Conservation (phyloP, 345 rosid species). For the Heritiera fomes region DNA sequence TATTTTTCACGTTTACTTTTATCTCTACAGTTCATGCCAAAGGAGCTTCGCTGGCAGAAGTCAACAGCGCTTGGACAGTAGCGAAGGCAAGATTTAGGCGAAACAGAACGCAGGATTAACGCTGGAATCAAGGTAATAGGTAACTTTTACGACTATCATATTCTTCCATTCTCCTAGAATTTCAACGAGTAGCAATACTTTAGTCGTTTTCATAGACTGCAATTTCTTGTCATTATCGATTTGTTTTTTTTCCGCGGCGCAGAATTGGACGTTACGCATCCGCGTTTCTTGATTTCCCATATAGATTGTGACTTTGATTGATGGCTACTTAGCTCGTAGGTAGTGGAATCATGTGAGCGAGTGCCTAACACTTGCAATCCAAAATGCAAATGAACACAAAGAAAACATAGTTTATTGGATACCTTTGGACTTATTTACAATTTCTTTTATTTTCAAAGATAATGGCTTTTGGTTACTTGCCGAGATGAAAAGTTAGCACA, state of each 20-base stretch:
- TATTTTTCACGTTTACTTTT: no score
- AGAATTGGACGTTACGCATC: background rate
- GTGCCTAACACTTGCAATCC: background rate
- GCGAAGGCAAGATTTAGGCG: background rate
- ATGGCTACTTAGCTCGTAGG: background rate
- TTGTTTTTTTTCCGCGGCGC: no score
- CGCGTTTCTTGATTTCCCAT: conserved; percentile 14
- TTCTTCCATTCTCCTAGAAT: background rate
- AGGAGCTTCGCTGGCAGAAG: background rate
- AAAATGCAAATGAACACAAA: no score
- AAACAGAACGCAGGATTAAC: background rate
- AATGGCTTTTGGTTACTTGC: background rate
- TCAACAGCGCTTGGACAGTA: background rate
- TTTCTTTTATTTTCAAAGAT: background rate
- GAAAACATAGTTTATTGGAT: no score
- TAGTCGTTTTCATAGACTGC: background rate
- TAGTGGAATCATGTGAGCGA: background rate
- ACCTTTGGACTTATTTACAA: no score
- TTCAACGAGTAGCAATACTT: background rate
- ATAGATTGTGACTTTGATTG: conserved; percentile 12
- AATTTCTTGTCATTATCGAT: background rate
- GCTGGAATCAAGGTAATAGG: background rate
- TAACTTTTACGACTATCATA: no score
- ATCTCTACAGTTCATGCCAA: background rate
- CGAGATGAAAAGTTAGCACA: no score